A percentile compares a stretch with the other conserved stretches of the same genome.
phyloP scores from a whole-genome alignment of 208 protist genomes.

The Kentomonas sorsogonicus region DNA sequence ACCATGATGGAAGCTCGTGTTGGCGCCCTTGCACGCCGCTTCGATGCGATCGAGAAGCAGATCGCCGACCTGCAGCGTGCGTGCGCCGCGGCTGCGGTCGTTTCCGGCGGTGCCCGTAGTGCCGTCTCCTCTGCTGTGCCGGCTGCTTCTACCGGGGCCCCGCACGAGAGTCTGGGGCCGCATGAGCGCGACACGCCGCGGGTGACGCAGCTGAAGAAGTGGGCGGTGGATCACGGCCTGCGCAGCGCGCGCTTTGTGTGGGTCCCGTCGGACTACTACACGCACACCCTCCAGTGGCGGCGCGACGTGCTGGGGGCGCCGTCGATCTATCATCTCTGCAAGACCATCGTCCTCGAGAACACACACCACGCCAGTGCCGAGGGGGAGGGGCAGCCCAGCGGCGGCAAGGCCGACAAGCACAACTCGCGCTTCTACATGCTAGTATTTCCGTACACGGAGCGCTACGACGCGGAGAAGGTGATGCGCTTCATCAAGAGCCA shows the following conservation, averaged over 20 bases:
- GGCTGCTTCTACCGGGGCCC: constrained; percentile 10
- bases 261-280: constrained; percentile 88
- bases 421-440: constrained; percentile 85
- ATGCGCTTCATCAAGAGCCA: constrained; percentile 45
- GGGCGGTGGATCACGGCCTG: constrained; percentile 42
- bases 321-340: constrained; percentile 85
- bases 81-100: neutral
- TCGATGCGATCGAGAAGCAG: constrained; percentile 31
- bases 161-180: constrained; percentile 35
- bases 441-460: constrained; percentile 79
- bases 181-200: constrained; percentile 49
- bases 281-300: constrained; percentile 71
- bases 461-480: constrained; percentile 68
- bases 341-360: constrained; percentile 91
- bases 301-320: constrained; percentile 66
- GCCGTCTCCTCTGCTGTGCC: neutral
- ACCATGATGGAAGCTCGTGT: constrained; percentile 28
- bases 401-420: constrained; percentile 55
- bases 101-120: neutral
- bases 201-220: constrained; percentile 52
- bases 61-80: constrained; percentile 20
- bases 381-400: too few relatives aligned
- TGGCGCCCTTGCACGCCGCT: constrained; percentile 28
- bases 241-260: constrained; percentile 62
- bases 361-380: constrained; percentile 63